Base-by-base conservation (phyloP, 345 rosid species). In the Pugionium cornutum region DNA sequence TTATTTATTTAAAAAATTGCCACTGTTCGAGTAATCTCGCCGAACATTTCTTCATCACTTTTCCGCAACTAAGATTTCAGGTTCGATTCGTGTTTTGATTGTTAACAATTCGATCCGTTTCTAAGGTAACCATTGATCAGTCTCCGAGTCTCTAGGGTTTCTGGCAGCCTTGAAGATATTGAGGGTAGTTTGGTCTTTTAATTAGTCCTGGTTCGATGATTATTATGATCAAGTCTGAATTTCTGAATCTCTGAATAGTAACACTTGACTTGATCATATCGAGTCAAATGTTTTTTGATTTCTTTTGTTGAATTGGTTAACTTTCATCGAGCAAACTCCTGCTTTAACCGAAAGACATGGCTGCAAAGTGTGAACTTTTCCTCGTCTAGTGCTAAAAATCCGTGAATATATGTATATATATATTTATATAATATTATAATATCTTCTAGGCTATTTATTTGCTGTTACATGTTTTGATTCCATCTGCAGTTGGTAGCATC, bases 401-500 rank as follows among this genome's bases (percentile, higher is more conserved):
- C 18, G 18, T 18, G 18, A 18, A 18, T 18, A 18, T 18, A 18
- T 18, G 18, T 18, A 18, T 18, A 18, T 18, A 18, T 18, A 18
- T 18, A 18, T 18, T 18, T 18, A 18, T 18, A 18, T 18, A 18
- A 18, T 18, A 18, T 18, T 42, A 7, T 4, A 29, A 1, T 36
- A 5, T 63, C 36, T 69, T 70, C 51, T 53, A 9, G 34, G 70
- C 60, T 50, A 59, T 48, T 67, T 49, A 53, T 54, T 51, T 59
- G 62, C 2, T 53, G 66, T 68, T 42, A 39, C 58, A 57, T 65
- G 53, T 45, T 62, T 49, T 63, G 56, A 53, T 36, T 76, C 7
- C 83, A 82, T 84, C 75, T 78, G 67, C 45, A 50, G 43, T 69
- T 55, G 18, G 18, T 18, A 18, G 18, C 64, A 69, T 68, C 70